Base-by-base conservation (phyloP, 805 yeast species). In the Ogataea thermomethanolica region DNA sequence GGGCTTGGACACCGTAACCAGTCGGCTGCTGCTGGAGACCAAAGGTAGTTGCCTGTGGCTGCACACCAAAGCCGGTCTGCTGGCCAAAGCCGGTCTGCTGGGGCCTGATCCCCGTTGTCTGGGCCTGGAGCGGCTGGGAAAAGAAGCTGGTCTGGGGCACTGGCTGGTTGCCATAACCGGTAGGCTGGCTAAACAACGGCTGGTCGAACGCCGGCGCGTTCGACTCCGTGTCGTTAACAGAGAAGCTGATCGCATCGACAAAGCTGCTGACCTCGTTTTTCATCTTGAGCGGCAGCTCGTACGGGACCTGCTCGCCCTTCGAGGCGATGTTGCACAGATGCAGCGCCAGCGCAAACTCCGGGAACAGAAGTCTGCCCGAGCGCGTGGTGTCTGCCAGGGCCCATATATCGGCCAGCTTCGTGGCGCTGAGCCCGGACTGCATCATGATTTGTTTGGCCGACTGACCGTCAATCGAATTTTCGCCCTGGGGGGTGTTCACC, bases 281-380 rank as follows among this genome's bases (percentile, higher is more conserved):
- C 66, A 88, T 78, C 46, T 75, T 79, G 14, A 74, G 73, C 23
- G 95, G 96, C 50, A 91, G 65, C 29, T 69, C 71, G 30, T 68
- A 69, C 3, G 98, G 97, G 45, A 90, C 69, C 7, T 81, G 68
- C 50, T 85, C 89, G 26, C 96, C 95, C 52, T 77, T 79, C 51
- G 86, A 70, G 0, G 83, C 84, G 55, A 78, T 64, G 51, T 85
- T 84, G 58, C 95, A 89, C 51, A 91, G 70, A 61, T 89, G 91
- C 71, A 91, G 79, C 12, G 96, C 89, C 49, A 91, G 70, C 11
- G 95, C 95, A 70, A 91, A 91, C 62, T 91, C 97, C 2, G 98
- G 98, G 58, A 90, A 91, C 52, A 91, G 65, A 45, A 91, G 74
- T 40, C 79, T 73, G 2, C 98, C 98, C 7, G 93, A 81, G 54